Evolutionary conservation across 148 eudicot species (phyloP).

Genomic region (Nepenthes gracilis): DNA sequence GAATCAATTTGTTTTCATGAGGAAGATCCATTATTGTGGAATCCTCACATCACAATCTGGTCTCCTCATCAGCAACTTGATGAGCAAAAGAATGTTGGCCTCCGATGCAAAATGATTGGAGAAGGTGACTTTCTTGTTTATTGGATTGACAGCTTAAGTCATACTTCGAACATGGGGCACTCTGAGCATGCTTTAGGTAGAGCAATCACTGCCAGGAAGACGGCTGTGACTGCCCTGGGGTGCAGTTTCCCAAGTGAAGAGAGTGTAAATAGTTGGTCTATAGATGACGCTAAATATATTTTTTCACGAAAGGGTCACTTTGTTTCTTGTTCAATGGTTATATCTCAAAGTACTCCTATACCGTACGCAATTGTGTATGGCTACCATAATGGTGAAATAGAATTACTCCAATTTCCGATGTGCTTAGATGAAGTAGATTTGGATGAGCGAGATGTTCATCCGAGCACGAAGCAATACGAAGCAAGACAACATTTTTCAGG

Average conservation of each 20-base stretch:
- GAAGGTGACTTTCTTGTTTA: conserved; percentile 42
- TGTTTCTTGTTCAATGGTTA: conserved; percentile 82
- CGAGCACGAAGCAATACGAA: conserved; percentile 22
- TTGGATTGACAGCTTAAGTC: conserved; percentile 23
- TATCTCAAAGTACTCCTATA: conserved; percentile 45
- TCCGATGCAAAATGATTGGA: conserved; percentile 40
- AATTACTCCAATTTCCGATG: conserved; percentile 45
- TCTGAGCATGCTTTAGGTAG: conserved; percentile 6
- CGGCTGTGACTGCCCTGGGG: conserved; percentile 6
- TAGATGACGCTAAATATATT: conserved; percentile 21
- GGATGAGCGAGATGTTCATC: conserved; percentile 13
- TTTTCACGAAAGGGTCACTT: conserved; percentile 20
- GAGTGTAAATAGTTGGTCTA: conserved; percentile 9
- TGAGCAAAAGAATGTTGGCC: conserved; percentile 13
- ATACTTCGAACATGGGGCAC: conserved; percentile 9
- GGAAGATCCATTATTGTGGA: conserved; percentile 64
- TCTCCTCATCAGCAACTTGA: conserved; percentile 26
- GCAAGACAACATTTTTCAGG: conserved; percentile 52
- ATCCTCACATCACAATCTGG: conserved; percentile 76
- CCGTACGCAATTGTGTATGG: conserved; percentile 92
- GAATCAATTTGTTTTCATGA: conserved; percentile 48
- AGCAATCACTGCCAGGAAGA: conserved; percentile 4
- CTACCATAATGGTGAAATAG: conserved; percentile 69
- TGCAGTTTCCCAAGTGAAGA: conserved; percentile 5
- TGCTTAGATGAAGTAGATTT: conserved; percentile 24